Percentiles rank a stretch among this genome's conserved stretches.
Conservation (phyloP, 192 early-diverging fungal genomes). For the Funneliformis mosseae region DNA sequence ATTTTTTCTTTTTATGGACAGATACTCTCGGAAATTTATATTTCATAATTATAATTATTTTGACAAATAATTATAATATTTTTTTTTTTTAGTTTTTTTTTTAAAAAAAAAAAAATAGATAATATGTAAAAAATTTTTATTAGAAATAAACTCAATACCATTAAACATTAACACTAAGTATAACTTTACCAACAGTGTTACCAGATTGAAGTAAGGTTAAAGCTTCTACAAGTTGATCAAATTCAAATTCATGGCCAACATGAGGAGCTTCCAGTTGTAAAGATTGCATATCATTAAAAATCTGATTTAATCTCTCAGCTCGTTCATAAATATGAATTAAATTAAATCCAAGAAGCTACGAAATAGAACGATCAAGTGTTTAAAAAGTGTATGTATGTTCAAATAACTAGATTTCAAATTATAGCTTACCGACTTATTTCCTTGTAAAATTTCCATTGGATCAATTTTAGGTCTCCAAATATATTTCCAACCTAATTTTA, state of each 20-base stretch:
- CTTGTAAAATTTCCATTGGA: slow-evolving; percentile 17
- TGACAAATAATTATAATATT: not conserved
- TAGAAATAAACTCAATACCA: not conserved
- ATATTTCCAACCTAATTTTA: slow-evolving; percentile 31
- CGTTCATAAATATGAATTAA: slow-evolving; percentile 32
- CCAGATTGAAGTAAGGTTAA: slow-evolving; percentile 28
- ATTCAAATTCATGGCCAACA: slow-evolving; percentile 25
- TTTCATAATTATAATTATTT: not conserved
- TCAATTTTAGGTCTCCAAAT: slow-evolving; percentile 33
- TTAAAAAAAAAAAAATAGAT: not conserved
- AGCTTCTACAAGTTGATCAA: slow-evolving; percentile 24
- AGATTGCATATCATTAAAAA: slow-evolving; percentile 3
- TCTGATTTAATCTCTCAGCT: slow-evolving; percentile 13
- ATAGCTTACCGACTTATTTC: slow-evolving; percentile 26
- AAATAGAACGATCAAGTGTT: not conserved
- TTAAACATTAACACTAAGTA: slow-evolving; percentile 10
- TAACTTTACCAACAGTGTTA: slow-evolving; percentile 33
- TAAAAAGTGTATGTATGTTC: not conserved
- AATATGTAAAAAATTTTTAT: not conserved
- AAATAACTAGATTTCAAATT: not conserved
- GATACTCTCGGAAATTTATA: not conserved
- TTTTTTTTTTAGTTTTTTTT: not conserved
- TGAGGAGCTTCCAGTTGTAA: slow-evolving; percentile 22
- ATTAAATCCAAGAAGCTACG: slow-evolving; percentile 33
- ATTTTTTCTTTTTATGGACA: not conserved